Evolutionary conservation across 441 rosid species (phyloP).

Genomic region (Adansonia gregorii): DNA sequence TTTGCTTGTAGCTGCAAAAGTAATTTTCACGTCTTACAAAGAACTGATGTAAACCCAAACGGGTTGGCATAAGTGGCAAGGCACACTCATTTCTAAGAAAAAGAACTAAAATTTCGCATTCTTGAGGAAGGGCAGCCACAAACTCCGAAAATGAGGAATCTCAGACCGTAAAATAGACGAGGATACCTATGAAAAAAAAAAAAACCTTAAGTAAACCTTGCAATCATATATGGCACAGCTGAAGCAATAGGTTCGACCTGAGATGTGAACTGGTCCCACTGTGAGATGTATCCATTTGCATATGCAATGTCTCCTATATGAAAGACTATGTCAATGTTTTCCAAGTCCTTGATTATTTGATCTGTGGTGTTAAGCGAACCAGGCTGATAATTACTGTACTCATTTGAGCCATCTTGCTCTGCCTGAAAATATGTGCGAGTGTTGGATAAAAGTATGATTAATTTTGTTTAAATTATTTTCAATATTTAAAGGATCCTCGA

Average conservation of each 20-base stretch:
- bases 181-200: no score
- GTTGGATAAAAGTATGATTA: no score
- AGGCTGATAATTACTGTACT: constrained; percentile 7
- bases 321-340: constrained; percentile 15
- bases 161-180: no score
- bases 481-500: background rate
- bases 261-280: constrained; percentile 17
- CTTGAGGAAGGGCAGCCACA: no score
- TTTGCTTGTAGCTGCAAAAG: background rate
- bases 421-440: background rate
- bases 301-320: constrained; percentile 2
- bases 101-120: background rate
- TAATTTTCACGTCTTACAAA: background rate
- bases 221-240: constrained; percentile 15
- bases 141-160: no score
- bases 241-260: constrained; percentile 14
- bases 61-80: no score
- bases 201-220: background rate
- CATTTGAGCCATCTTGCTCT: constrained; percentile 10
- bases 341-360: constrained; percentile 14
- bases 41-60: background rate
- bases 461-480: no score
- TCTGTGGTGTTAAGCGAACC: constrained; percentile 11
- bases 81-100: no score
- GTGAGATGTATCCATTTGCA: constrained; percentile 9